Conservation (phyloP, 345 rosid genomes). For the Aegle marmelos region DNA sequence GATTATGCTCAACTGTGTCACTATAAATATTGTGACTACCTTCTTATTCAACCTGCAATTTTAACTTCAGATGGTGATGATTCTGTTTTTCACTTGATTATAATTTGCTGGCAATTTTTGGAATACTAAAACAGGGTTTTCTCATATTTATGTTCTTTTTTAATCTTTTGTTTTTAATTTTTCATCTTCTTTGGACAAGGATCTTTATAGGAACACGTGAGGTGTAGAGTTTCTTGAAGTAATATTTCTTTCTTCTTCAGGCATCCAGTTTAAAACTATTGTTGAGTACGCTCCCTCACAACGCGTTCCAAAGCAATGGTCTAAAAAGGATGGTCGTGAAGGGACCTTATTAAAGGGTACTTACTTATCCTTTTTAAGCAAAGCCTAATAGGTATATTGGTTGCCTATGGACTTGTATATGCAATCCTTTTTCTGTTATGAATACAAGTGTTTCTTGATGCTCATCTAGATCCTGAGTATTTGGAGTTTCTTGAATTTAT, state of each 20-base stretch:
- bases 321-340: slow-evolving; percentile 67
- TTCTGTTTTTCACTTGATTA: background rate
- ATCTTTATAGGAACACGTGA: background rate
- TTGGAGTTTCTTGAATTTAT: slow-evolving; percentile 71
- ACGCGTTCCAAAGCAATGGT: slow-evolving; percentile 53
- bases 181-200: slow-evolving; percentile 1
- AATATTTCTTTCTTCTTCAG: slow-evolving; percentile 29
- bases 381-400: background rate
- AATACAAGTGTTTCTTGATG: slow-evolving; percentile 25
- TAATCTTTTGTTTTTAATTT: background rate
- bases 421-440: slow-evolving; percentile 15
- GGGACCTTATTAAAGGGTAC: slow-evolving; percentile 61
- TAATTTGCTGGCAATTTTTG: background rate
- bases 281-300: slow-evolving; percentile 83
- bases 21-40: background rate
- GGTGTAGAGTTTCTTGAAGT: background rate
- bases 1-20: background rate
- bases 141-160: background rate
- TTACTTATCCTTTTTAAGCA: slow-evolving; percentile 1
- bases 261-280: slow-evolving; percentile 56
- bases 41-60: background rate
- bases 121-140: background rate
- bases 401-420: slow-evolving; percentile 8
- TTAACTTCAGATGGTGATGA: background rate
- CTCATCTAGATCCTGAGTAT: slow-evolving; percentile 64